Evolutionary conservation across 2,329 filamentous ascomycete species (phyloP), one percentile per base, ranked within the genome.

Genomic region (Anthostomella pinea): DNA sequence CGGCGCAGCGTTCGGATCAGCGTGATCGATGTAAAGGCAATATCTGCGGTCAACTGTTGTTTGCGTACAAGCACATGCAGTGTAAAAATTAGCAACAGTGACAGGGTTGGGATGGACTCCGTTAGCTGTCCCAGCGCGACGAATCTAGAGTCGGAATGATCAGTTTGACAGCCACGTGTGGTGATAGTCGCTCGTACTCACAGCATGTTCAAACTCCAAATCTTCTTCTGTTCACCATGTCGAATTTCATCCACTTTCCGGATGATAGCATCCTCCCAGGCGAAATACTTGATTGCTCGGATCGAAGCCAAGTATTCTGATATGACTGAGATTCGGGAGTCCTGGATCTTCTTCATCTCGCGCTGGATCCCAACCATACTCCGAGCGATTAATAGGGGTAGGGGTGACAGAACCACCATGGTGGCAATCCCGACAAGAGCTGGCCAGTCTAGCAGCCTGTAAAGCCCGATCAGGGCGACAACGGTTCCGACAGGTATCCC

Each of bases 231-330:
- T 50, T 80, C 77, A 2, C 64, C 58, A 10, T 59, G 52, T 2
- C 77, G 70, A 8, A 73, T 66, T 4, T 66, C 58, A 19, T 73
- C 65, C 38, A 80, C 70, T 33, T 66, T 69, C n/a, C 68, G 60
- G 8, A 69, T 66, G 43, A 76, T 69, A 20, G 71, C 66, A 13
- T 68, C 64, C 49, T 80, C 76, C 77, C 76, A 80, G 2, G 72
- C 72, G 53, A 80, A 79, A 46, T 78, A 79, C 49, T 80, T 80
- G 57, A 80, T 70, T 11, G 72, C 73, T 8, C 72, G 68, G 38
- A 80, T 78, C 6, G 75, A 77, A 17, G 67, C 60, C 17, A 80
- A 63, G 46, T 78, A 79, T 48, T 80, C 76, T 1, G 74, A 72
- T 13, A 79, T 69, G 14, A 75, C 66, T 1, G 75, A 77, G 35